These are phyloP conservation scores for Endoconidiophora polonica DNA, from an alignment of 2,329 filamentous ascomycete genomes.

Conservation along the genomic window DNA sequence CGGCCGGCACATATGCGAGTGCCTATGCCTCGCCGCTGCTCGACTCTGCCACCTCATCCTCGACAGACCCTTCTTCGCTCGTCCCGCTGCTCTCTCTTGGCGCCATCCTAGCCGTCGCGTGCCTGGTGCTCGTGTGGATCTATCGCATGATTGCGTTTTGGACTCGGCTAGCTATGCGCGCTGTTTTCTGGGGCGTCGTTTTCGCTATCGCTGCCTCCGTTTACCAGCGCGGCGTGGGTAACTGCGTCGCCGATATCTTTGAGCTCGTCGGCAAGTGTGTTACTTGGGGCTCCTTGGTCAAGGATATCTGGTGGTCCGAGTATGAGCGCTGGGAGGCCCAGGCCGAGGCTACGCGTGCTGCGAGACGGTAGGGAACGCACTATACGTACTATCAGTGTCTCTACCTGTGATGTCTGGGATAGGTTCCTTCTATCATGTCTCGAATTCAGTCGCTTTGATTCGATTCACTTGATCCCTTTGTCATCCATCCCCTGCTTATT, in stretches of 20 bases:
- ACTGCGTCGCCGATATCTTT: conserved; percentile 42
- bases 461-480: not conserved
- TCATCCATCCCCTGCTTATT: not conserved
- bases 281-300: conserved; percentile 31
- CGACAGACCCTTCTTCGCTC: conserved; percentile 15
- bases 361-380: conserved; percentile 10
- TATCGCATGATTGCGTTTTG: conserved; percentile 61
- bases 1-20: conserved; percentile 12
- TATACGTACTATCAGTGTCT: not conserved
- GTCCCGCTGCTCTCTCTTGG: conserved; percentile 20
- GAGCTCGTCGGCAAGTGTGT: conserved; percentile 27
- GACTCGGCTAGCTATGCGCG: conserved; percentile 45
- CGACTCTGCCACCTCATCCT: conserved; percentile 21
- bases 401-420: not conserved
- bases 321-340: conserved; percentile 40
- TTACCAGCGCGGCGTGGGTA: conserved; percentile 49
- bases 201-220: conserved; percentile 36
- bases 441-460: not conserved
- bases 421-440: not conserved
- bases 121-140: conserved; percentile 30
- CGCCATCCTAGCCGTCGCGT: conserved; percentile 19
- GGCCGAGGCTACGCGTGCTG: conserved; percentile 18
- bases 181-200: conserved; percentile 48
- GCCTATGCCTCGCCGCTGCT: conserved; percentile 23
- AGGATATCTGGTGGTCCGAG: conserved; percentile 39